phyloP scores from a whole-genome alignment of 2,329 filamentous ascomycete species.

The Stagonosporopsis cucurbitacearum region DNA sequence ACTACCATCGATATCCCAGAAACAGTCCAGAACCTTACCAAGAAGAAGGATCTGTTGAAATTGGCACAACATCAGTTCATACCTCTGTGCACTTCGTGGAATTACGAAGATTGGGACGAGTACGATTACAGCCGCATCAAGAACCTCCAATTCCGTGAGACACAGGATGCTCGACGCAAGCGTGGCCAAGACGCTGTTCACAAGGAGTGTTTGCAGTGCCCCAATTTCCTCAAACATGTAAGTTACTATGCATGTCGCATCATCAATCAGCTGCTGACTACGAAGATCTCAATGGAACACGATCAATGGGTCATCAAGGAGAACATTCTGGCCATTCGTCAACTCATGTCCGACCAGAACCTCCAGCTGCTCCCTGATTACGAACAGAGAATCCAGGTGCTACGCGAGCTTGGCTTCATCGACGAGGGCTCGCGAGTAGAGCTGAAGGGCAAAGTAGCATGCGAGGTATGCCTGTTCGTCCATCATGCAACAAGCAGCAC shows the following conservation, averaged over 20 bases:
- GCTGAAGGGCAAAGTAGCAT: conserved; percentile 97
- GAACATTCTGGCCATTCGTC: conserved; percentile 85
- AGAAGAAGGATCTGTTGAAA: conserved; percentile 60
- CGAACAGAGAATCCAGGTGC: conserved; percentile 88
- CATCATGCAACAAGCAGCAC: neutral
- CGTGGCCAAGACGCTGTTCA: conserved; percentile 68
- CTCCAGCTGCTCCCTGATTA: conserved; percentile 95
- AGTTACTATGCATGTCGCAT: conserved; percentile 49
- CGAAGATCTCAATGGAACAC: conserved; percentile 89
- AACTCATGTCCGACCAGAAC: conserved; percentile 94
- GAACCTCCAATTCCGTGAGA: conserved; percentile 79
- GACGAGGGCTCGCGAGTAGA: conserved; percentile 87
- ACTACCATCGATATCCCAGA: conserved; percentile 63
- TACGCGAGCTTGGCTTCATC: conserved; percentile 91
- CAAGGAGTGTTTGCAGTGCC: conserved; percentile 72
- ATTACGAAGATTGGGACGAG: conserved; percentile 78
- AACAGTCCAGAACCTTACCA: conserved; percentile 52
- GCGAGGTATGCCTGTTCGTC: conserved; percentile 65
- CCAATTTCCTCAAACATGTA: conserved; percentile 85
- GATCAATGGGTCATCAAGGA: conserved; percentile 97
- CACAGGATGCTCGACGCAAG: conserved; percentile 73
- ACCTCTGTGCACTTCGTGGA: conserved; percentile 76
- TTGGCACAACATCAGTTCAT: conserved; percentile 73
- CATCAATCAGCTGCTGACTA: conserved; percentile 13
- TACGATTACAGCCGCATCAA: conserved; percentile 82